Percentiles rank a stretch among this genome's conserved stretches.
phyloP scores from a whole-genome alignment of 805 yeast genomes.

The Zygoascus bituminiphila region DNA sequence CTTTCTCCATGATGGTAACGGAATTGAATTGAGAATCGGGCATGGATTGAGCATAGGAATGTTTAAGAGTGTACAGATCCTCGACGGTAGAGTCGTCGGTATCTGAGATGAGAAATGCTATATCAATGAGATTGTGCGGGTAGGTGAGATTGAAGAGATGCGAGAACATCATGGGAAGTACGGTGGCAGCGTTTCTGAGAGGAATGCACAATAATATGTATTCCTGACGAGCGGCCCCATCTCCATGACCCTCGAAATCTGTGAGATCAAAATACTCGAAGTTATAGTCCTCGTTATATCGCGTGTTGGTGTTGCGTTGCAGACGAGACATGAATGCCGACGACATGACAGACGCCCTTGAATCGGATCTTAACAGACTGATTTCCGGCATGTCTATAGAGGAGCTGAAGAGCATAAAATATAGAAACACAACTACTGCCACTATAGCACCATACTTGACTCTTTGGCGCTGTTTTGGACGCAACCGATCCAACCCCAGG shows the following conservation, averaged over 20 bases:
- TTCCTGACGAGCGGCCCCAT: slow-evolving; percentile 72
- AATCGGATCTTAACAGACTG: background rate
- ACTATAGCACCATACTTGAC: background rate
- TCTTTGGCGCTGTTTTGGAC: background rate
- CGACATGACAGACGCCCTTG: background rate
- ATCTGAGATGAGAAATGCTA: slow-evolving; percentile 77
- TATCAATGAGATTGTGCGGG: slow-evolving; percentile 67
- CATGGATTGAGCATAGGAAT: slow-evolving; percentile 36
- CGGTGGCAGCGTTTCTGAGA: slow-evolving; percentile 81
- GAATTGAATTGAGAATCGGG: slow-evolving; percentile 62
- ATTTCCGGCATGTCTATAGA: background rate
- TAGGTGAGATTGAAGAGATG: slow-evolving; percentile 74
- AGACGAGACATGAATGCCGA: background rate
- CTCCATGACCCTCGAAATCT: slow-evolving; percentile 48
- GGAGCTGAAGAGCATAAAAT: background rate
- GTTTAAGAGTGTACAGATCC: slow-evolving; percentile 44
- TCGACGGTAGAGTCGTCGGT: slow-evolving; percentile 78
- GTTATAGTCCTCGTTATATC: background rate
- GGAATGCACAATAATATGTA: slow-evolving; percentile 80
- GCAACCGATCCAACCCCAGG: background rate
- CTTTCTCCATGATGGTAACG: slow-evolving; percentile 77
- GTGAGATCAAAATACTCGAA: slow-evolving; percentile 66
- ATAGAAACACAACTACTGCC: background rate
- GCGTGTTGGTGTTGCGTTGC: background rate
- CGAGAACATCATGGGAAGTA: slow-evolving; percentile 75